Evolutionary conservation across 768 basidiomycete genomes (phyloP), one percentile per base, ranked within the genome.

Genomic region (Neoboletus brunneissimus): DNA sequence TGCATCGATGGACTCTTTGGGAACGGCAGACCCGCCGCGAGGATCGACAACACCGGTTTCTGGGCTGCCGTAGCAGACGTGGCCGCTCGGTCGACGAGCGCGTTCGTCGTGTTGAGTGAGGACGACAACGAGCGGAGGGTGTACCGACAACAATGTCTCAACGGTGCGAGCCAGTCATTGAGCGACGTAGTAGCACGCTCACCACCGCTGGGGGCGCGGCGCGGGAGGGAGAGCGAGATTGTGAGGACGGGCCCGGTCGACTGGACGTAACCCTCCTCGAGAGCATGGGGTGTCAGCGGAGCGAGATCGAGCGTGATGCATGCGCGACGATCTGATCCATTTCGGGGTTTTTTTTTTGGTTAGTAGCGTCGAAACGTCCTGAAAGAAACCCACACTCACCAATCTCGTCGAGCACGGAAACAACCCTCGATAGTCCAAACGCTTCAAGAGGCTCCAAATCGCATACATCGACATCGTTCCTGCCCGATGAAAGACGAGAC

Each of bases 1-100:
- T 84, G 84, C 51, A 83, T 74, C 1, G 88, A 90, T 12, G 89
- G 89, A 62, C 88, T 88, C 69, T 85, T 88, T 13, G 88, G 88
- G 4, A 89, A 62, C 4, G 88, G 87, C 5, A 79, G 57, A 4
- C 80, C 81, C 4, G 77, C 71, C 4, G 72, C 69, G 35, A 80
- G 65, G 52, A 79, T 72, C 22, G 77, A 73, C 45, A 73, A 54
- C 43, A 77, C 66, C 22, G 76, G 73, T 20, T 69, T 63, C 35
- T 70, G 72, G 1, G 70, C 66, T 42, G 72, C 75, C 7, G 38
- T 55, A 46, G 69, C 68, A 10, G 67, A 62, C 37, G 58, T 54
- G 2, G 68, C 63, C 2, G 68, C 63, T 2, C 67, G 68, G 16
- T 70, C 65, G 32, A 67, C 66, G 31, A 72, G 64, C 45, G 64